Evolutionary conservation across 805 yeast species (phyloP).

Genomic region (Kodamaea leandrae): DNA sequence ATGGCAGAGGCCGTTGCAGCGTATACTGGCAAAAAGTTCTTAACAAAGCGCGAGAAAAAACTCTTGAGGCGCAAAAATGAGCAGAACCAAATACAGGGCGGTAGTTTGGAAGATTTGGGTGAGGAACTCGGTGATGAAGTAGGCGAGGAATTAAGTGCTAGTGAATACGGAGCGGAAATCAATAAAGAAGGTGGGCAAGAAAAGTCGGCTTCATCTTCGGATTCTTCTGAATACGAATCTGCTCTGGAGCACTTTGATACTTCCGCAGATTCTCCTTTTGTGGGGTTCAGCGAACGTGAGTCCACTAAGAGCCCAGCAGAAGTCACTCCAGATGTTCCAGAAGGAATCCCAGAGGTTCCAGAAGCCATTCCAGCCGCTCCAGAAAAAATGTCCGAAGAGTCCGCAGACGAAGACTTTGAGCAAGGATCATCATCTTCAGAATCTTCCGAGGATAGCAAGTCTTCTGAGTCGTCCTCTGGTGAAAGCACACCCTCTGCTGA

Average conservation of each 20-base stretch:
- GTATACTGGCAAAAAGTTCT: slow-evolving; percentile 53
- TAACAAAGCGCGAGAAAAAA: slow-evolving; percentile 46
- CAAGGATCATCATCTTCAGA: not conserved
- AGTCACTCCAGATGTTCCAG: no score
- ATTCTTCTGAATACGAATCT: slow-evolving; percentile 28
- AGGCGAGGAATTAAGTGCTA: not conserved
- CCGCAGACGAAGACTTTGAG: not conserved
- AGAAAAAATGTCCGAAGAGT: no score
- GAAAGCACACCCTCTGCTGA: no score
- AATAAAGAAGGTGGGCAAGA: no score
- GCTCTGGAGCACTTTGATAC: slow-evolving; percentile 31
- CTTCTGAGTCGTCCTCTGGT: not conserved
- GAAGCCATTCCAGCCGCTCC: no score
- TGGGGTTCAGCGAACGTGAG: slow-evolving; percentile 13
- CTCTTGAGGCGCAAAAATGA: slow-evolving; percentile 22
- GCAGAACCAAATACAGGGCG: slow-evolving; percentile 21
- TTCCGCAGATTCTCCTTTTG: slow-evolving; percentile 13
- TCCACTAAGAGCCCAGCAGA: slow-evolving; percentile 6
- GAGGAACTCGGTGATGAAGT: slow-evolving; percentile 14
- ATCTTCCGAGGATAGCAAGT: not conserved
- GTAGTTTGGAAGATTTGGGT: slow-evolving; percentile 19
- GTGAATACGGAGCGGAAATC: no score
- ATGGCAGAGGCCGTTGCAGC: slow-evolving; percentile 61
- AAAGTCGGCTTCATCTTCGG: no score
- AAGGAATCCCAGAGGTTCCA: no score